Conservation (phyloP, 148 eudicot species). For the Simmondsia chinensis region DNA sequence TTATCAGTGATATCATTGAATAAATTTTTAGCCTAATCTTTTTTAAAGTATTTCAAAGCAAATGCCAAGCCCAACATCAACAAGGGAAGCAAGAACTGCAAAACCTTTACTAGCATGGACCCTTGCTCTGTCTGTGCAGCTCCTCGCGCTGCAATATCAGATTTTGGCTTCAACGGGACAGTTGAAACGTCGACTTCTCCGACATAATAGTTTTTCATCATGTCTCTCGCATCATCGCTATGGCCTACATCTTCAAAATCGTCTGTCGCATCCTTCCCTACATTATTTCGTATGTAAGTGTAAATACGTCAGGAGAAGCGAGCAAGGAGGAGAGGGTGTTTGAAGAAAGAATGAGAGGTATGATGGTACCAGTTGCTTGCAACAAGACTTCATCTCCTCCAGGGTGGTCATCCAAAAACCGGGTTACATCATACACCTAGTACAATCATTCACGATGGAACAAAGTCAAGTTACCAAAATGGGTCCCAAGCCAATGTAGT, state of each 20-base stretch:
- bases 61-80: slow-evolving; percentile 20
- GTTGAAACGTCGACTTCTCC: slow-evolving; percentile 24
- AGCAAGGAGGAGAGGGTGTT: background rate
- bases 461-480: background rate
- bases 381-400: slow-evolving; percentile 49
- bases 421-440: slow-evolving; percentile 39
- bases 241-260: slow-evolving; percentile 49
- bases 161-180: slow-evolving; percentile 12
- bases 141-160: background rate
- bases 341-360: background rate
- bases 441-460: background rate
- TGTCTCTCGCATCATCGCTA: slow-evolving; percentile 26
- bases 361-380: slow-evolving; percentile 31
- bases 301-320: background rate
- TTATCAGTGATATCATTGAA: no score
- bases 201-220: slow-evolving; percentile 24
- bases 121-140: slow-evolving; percentile 8
- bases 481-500: no score
- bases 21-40: slow-evolving; percentile 9
- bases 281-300: background rate
- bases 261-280: slow-evolving; percentile 44
- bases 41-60: slow-evolving; percentile 17
- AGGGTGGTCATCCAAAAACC: slow-evolving; percentile 49
- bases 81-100: slow-evolving; percentile 27
- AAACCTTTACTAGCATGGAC: slow-evolving; percentile 14